A percentile compares a stretch with the other conserved stretches of the same genome.
phyloP scores from a whole-genome alignment of 805 yeast genomes.

The Teunomyces atbi region DNA sequence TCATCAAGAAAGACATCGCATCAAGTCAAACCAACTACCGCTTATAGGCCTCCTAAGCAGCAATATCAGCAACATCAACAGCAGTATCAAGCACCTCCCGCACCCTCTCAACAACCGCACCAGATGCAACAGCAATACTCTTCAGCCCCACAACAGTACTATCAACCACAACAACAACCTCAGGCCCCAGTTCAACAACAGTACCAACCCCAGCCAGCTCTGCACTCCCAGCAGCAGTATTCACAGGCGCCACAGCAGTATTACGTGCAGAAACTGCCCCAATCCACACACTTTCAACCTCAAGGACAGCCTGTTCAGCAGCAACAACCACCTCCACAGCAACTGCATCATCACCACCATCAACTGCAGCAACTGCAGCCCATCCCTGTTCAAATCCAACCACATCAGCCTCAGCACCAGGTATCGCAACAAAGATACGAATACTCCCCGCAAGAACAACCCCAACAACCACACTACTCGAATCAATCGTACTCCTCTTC shows the following conservation, averaged over 20 bases:
- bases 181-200: conserved; percentile 11
- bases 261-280: conserved; percentile 12
- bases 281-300: conserved; percentile 9
- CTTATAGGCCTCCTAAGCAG: conserved; percentile 11
- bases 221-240: conserved; percentile 14
- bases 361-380: conserved; percentile 13
- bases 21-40: conserved; percentile 5
- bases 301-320: conserved; percentile 3
- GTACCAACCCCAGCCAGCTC: conserved; percentile 14
- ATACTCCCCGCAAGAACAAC: conserved; percentile 11
- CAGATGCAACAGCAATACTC: conserved; percentile 5
- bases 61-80: conserved; percentile 8
- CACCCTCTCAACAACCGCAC: conserved; percentile 11
- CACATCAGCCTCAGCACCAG: conserved; percentile 7
- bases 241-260: conserved; percentile 10
- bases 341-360: conserved; percentile 11
- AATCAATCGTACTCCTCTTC: conserved; percentile 5
- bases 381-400: conserved; percentile 9
- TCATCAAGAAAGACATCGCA: conserved; percentile 4
- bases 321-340: conserved; percentile 17
- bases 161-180: conserved; percentile 9
- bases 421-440: conserved; percentile 12
- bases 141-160: conserved; percentile 8
- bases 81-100: conserved; percentile 11
- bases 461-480: conserved; percentile 5